Evolutionary conservation across 78 protist genomes (phyloP), one percentile per base, ranked within the genome.

Genomic region (Ministeria vibrans): DNA sequence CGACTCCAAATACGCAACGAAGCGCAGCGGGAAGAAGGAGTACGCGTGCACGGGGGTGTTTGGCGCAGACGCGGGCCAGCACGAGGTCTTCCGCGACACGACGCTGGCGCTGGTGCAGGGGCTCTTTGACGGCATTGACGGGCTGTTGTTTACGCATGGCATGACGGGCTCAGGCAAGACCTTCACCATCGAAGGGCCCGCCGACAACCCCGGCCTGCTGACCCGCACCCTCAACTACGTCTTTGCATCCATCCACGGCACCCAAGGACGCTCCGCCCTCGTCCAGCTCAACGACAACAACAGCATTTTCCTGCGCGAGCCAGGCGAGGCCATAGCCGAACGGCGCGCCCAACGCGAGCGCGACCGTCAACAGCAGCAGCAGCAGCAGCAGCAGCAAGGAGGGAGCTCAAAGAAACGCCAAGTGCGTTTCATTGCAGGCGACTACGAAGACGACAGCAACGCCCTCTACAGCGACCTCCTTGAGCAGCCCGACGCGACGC

Each of bases 101-200:
- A 49, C 74, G 30, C 69, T 32, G 22, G 86, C 88, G 25, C 45
- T 83, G 6, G 88, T 88, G 27, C 86, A 75, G 0, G 83, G 80
- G 15, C 81, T 81, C 20, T 72, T 84, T 1, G 25, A 6, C 38
- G 90, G 90, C 39, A 68, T 62, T 75, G 68, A 74, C 75, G 34
- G 71, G 34, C 66, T 84, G 41, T 3, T 86, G 43, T 69, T 86
- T 11, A 81, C 82, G 6, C 81, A 81, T 32, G 90, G 90, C 42
- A 75, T 27, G 39, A 86, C 90, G 7, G 66, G 76, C 9, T 23
- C 90, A 49, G 90, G 90, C 63, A 87, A 87, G 76, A 87, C 90
- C 23, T 82, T 32, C 75, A 87, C 90, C 64, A 87, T 87, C 80
- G 80, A 87, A 46, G 90, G 90, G 2, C 28, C 15, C 32, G 4